Base-by-base conservation (phyloP, 2,329 filamentous ascomycete genomes). In the Endothia cerciana region DNA sequence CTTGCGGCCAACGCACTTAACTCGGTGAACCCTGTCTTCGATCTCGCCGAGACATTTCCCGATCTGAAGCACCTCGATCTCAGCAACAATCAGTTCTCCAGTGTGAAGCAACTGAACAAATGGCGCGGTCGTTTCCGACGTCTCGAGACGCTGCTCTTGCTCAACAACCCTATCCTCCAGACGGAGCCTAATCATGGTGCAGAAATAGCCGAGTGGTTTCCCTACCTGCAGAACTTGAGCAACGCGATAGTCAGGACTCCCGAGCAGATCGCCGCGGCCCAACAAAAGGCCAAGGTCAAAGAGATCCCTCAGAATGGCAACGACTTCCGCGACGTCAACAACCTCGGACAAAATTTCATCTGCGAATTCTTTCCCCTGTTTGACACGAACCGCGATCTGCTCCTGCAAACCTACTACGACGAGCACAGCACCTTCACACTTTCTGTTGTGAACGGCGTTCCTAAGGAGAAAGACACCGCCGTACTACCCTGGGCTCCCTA, bases 1-100 rank as follows among this genome's bases (percentile, higher is more conserved):
- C 85, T 99, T 15, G 89, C 91, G 22, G 87, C 88, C 75, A 98
- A 98, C 77, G 87, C 88, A 67, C 88, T 98, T 56, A 81, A 87
- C 60, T 89, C 91, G 69, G 86, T 97, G 45, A 76, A 81, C 25
- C 85, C 90, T 62, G 90, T 98, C 60, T 92, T 90, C 61, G 84
- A 88, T 1, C 83, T 98, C 1, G 88, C 92, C 11, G 85, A 87
- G 62, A 93, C 91, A 0, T 91, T 98, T 63, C 93, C 94, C 0
- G 90, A 94, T 68, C 82, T 98, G 67, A 89, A 92, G 75, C 94
- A 97, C 70, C 87, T 99, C 15, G 94, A 97, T 71, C 85, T 98
- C 33, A 95, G 92, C 63, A 87, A 89, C 74, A 98, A 98, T 78
- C 86, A 89, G 49, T 87, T 99, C 72, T 82, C 84, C 66, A 87